These are phyloP conservation scores for Trichosanthes truncata DNA, from an alignment of 306 rosid species.

Conservation along the genomic window DNA sequence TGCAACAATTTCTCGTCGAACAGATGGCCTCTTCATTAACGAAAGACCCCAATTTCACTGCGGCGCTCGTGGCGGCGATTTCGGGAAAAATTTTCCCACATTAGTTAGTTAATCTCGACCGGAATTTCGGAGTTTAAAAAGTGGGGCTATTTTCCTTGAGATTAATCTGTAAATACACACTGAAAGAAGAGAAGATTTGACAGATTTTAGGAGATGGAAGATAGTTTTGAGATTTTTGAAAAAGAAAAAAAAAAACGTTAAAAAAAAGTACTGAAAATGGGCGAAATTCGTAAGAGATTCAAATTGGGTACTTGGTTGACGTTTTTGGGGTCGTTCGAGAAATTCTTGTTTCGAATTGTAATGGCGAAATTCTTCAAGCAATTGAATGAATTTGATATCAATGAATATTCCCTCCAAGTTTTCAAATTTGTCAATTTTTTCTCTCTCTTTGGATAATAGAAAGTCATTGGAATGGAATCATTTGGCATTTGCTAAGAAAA, in stretches of 20 bases:
- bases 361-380: conserved; percentile 2
- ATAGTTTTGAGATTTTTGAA: not conserved
- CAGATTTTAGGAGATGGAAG: not conserved
- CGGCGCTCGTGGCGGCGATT: conserved; percentile 87
- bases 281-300: not conserved
- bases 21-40: conserved; percentile 95
- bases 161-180: conserved; percentile 56
- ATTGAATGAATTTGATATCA: not conserved
- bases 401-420: not conserved
- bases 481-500: not conserved
- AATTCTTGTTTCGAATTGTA: not conserved
- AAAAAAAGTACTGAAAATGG: not conserved
- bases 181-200: conserved; percentile 6
- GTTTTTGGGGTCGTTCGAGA: not conserved
- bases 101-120: not conserved
- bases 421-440: not conserved
- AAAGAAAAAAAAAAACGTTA: not conserved
- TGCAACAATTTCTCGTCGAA: conserved; percentile 59
- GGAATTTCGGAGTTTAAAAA: not conserved
- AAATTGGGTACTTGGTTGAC: not conserved
- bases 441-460: not conserved
- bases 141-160: conserved; percentile 11
- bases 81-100: conserved; percentile 58
- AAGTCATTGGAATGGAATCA: not conserved
- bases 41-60: conserved; percentile 84